Conservation (phyloP, 306 rosid species). For the Pterocarpus macrocarpus region DNA sequence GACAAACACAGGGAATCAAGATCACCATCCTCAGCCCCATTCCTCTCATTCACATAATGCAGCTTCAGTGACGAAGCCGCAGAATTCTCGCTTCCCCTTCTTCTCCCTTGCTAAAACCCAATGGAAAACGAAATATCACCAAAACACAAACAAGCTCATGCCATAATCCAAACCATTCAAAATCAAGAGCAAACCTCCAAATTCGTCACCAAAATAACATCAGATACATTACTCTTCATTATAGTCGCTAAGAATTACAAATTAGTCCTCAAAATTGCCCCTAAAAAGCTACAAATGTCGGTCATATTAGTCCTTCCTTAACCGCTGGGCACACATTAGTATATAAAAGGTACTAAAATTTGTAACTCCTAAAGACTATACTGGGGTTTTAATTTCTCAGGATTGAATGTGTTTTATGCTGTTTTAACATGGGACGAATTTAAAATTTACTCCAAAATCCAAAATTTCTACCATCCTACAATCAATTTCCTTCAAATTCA, state of each 20-base stretch:
- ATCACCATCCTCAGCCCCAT: conserved; percentile 56
- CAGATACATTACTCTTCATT: neutral
- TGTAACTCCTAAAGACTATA: too few species aligned
- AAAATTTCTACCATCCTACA: neutral
- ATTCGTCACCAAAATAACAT: neutral
- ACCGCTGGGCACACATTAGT: too few species aligned
- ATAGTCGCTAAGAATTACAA: neutral
- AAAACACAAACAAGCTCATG: conserved; percentile 2
- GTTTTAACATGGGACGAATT: too few species aligned
- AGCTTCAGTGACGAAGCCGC: conserved; percentile 50
- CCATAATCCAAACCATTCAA: neutral
- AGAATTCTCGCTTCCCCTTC: conserved; percentile 45
- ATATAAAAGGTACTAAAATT: too few species aligned
- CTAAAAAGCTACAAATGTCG: too few species aligned
- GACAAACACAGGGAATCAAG: conserved; percentile 67
- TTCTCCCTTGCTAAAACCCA: conserved; percentile 59
- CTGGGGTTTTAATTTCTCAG: too few species aligned
- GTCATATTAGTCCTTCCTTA: too few species aligned
- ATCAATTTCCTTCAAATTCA: neutral
- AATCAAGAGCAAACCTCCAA: neutral
- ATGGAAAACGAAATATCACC: neutral
- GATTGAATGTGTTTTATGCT: too few species aligned
- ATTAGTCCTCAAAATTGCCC: too few species aligned
- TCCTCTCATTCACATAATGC: conserved; percentile 41
- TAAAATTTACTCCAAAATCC: neutral